A percentile compares a stretch with the other conserved stretches of the same genome.
Conservation (phyloP, 257 asterid species). For the Scutellaria baicalensis region DNA sequence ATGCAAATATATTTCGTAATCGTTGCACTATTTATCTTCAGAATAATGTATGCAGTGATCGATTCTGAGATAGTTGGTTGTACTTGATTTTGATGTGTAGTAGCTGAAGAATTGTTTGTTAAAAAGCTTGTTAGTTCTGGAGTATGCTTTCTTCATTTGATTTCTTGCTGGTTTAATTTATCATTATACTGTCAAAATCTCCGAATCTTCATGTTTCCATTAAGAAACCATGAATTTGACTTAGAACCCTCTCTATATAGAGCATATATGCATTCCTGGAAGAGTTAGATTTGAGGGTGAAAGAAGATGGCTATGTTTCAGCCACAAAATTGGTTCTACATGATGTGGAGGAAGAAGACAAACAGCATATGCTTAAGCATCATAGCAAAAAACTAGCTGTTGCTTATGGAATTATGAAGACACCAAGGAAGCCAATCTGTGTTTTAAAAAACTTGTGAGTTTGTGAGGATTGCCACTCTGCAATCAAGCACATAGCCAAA, state of each 20-base stretch:
- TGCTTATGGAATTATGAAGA: too few relatives aligned
- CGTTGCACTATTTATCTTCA: not conserved
- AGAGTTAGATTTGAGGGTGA: slow-evolving; percentile 60
- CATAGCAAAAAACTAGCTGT: too few relatives aligned
- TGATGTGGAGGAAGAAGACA: slow-evolving; percentile 97
- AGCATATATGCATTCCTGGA: slow-evolving; percentile 65
- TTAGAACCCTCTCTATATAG: not conserved
- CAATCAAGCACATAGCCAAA: slow-evolving; percentile 70
- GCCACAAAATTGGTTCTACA: slow-evolving; percentile 78
- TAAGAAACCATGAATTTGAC: not conserved
- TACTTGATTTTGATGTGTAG: not conserved
- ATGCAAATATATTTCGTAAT: not conserved
- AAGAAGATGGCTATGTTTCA: slow-evolving; percentile 63
- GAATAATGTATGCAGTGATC: not conserved
- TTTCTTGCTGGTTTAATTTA: not conserved
- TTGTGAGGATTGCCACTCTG: slow-evolving; percentile 92
- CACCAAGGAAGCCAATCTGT: slow-evolving; percentile 70
- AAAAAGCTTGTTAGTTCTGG: not conserved
- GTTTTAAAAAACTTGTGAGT: slow-evolving; percentile 89
- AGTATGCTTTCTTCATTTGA: not conserved
- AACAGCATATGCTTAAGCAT: slow-evolving; percentile 60
- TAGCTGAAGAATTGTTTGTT: not conserved
- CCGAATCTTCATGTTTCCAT: not conserved
- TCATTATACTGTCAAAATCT: not conserved
- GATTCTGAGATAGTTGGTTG: not conserved